phyloP scores from a whole-genome alignment of 306 rosid genomes.

The Mimosa pudica region DNA sequence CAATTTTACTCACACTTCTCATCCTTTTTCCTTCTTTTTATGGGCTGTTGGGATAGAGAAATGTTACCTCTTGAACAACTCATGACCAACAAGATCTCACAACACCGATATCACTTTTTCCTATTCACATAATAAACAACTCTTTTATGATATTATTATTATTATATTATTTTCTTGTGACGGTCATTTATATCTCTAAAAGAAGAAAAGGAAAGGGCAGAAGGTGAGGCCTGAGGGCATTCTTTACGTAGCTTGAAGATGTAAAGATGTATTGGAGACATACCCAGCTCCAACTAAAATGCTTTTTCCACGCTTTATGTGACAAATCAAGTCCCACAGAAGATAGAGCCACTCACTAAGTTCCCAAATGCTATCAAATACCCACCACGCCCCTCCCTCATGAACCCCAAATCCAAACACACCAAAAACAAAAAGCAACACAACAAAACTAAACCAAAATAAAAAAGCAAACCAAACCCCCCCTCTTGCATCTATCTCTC shows the following conservation, averaged over 20 bases:
- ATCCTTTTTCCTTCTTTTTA: not conserved
- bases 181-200: not conserved
- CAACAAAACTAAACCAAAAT: constrained; percentile 28
- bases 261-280: constrained; percentile 39
- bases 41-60: not conserved
- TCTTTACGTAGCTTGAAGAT: constrained; percentile 32
- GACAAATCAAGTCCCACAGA: constrained; percentile 34
- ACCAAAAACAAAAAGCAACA: constrained; percentile 35
- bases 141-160: too few species aligned
- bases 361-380: constrained; percentile 34
- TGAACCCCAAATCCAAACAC: constrained; percentile 41
- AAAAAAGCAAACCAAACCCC: constrained; percentile 26
- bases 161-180: not conserved
- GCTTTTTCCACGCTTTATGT: constrained; percentile 47
- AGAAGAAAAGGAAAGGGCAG: constrained; percentile 30
- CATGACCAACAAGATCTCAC: not conserved
- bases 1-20: not conserved
- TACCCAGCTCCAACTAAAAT: constrained; percentile 47
- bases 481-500: not conserved
- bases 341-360: constrained; percentile 38
- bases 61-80: not conserved
- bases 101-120: not conserved
- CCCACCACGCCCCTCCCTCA: constrained; percentile 7
- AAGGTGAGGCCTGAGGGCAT: not conserved
- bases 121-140: not conserved